Conservation (phyloP, 2,329 filamentous ascomycete genomes). For the Beauveria scarabaeidicola region DNA sequence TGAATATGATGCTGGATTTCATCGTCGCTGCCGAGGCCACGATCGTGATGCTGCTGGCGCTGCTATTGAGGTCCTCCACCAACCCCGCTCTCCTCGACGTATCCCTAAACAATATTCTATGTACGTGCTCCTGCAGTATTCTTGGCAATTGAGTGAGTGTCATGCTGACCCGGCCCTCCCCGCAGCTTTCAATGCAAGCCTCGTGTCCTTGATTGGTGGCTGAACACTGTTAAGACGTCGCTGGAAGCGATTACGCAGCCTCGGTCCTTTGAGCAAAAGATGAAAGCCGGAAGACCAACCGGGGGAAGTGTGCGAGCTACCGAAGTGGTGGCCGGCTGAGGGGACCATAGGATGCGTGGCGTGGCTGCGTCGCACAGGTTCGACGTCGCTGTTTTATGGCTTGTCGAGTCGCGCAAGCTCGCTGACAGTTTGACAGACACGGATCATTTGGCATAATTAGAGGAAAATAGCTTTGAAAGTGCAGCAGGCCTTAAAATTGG, state of each 20-base stretch:
- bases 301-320: conserved; percentile 18
- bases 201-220: conserved; percentile 25
- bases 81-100: conserved; percentile 22
- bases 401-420: conserved; percentile 21
- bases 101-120: conserved; percentile 21
- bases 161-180: background rate
- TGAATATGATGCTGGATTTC: conserved; percentile 39
- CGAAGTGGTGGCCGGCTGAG: conserved; percentile 16
- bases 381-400: conserved; percentile 12
- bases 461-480: conserved; percentile 23
- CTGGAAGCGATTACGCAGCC: conserved; percentile 21
- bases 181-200: conserved; percentile 20
- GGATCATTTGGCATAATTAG: conserved; percentile 16
- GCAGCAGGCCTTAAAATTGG: conserved; percentile 28
- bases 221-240: conserved; percentile 24
- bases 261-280: conserved; percentile 20
- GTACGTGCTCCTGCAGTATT: background rate
- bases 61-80: conserved; percentile 30
- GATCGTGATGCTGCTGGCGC: conserved; percentile 37
- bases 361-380: conserved; percentile 8
- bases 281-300: conserved; percentile 15
- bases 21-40: conserved; percentile 26
- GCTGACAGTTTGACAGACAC: conserved; percentile 12
- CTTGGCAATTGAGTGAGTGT: background rate
- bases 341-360: conserved; percentile 9